Conservation (phyloP, 345 rosid species). For the Cochlearia excelsa region DNA sequence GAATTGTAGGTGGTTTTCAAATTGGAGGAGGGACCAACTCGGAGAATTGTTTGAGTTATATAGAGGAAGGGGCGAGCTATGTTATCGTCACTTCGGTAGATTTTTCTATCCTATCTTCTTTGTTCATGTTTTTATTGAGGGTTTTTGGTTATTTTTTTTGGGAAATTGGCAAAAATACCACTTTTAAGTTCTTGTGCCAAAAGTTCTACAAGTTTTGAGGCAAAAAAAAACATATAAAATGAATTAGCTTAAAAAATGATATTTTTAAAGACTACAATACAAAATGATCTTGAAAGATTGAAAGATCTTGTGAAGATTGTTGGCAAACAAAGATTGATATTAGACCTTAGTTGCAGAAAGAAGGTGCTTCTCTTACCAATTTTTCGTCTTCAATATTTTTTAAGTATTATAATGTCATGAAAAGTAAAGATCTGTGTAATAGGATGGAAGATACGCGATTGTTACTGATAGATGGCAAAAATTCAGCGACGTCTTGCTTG, state of each 20-base stretch:
- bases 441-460: constrained; percentile 81
- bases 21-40: constrained; percentile 89
- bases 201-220: too few relatives aligned
- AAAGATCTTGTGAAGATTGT: constrained; percentile 64
- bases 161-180: too few relatives aligned
- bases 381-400: neutral
- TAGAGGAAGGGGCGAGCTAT: constrained; percentile 93
- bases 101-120: constrained; percentile 1
- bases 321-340: constrained; percentile 76
- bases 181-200: too few relatives aligned
- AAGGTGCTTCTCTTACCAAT: constrained; percentile 48
- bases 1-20: constrained; percentile 86
- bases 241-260: too few relatives aligned
- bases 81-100: constrained; percentile 91
- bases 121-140: neutral
- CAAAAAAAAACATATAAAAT: too few relatives aligned
- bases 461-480: constrained; percentile 99
- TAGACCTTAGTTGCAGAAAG: constrained; percentile 96
- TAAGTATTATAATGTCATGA: neutral
- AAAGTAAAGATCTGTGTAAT: constrained; percentile 20
- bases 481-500: constrained; percentile 78
- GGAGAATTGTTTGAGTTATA: constrained; percentile 63
- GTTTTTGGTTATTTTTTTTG: constrained; percentile 1
- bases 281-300: constrained; percentile 66
- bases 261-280: too few relatives aligned